These are phyloP conservation scores for Pseudopyrenochaeta lycopersici DNA, from an alignment of 2,329 filamentous ascomycete species.

Conservation along the genomic window DNA sequence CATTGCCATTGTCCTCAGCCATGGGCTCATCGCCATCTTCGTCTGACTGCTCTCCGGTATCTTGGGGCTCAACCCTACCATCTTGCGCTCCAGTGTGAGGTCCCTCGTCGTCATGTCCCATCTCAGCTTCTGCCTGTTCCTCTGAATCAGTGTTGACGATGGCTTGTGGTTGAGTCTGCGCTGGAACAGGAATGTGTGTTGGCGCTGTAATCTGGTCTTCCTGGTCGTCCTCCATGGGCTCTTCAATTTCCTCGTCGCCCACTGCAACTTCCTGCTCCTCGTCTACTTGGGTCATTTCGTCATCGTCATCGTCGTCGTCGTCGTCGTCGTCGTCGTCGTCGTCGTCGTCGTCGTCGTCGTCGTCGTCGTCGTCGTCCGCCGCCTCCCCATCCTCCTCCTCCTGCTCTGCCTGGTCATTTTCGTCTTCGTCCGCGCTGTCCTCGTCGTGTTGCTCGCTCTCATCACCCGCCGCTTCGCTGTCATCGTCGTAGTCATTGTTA, in stretches of 20 bases:
- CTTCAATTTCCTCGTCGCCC: conserved; percentile 10
- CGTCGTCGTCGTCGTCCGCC: conserved; percentile 2
- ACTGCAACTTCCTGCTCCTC: conserved; percentile 11
- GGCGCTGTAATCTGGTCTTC: neutral
- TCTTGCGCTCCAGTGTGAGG: neutral
- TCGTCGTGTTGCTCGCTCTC: conserved; percentile 12
- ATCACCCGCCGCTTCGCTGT: conserved; percentile 10
- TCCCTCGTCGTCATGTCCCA: conserved; percentile 3
- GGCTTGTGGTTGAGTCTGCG: neutral
- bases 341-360: conserved; percentile 10
- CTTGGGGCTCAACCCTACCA: neutral
- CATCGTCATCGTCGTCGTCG: conserved; percentile 3
- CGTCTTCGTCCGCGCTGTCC: conserved; percentile 8
- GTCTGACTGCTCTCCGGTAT: neutral
- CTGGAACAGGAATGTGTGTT: neutral
- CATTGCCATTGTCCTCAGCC: conserved; percentile 7
- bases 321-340: conserved; percentile 12
- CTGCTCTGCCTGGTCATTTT: conserved; percentile 10
- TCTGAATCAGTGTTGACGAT: neutral
- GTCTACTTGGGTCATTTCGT: conserved; percentile 6
- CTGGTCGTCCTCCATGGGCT: neutral
- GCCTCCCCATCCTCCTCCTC: conserved; percentile 13
- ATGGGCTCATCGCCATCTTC: conserved; percentile 7
- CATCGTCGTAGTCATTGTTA: conserved; percentile 15
- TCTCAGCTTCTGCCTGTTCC: conserved; percentile 1